Evolutionary conservation across 2,329 filamentous ascomycete species (phyloP), one percentile per base, ranked within the genome.

Genomic region (Trichoderma hamatum): DNA sequence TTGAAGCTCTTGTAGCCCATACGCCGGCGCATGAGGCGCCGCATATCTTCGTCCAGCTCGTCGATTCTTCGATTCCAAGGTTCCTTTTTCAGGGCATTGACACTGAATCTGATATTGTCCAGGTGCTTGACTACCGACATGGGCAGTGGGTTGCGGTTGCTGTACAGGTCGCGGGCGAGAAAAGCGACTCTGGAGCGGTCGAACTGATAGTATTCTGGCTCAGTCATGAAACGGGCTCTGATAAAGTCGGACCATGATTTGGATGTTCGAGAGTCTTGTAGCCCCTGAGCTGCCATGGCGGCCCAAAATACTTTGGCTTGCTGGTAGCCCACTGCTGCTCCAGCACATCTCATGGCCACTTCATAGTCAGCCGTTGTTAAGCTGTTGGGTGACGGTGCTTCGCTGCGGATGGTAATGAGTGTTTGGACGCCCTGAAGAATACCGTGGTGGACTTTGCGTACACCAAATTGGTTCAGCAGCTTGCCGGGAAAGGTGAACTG

Each of bases 191-290:
- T 76, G 0, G 76, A 70, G 58, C 82, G 80, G 68, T 85, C 81
- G 46, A 81, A 82, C 60, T 84, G 81, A 34, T 81, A 80, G 74
- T 86, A 86, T 0, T 82, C 63, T 0, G 82, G 78, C 24, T 85
- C 80, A 0, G 81, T 80, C 58, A 85, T 72, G 72, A 83, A 87
- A 1, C 83, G 80, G 4, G 83, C 81, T 70, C 81, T 82, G 71
- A 85, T 72, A 71, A 82, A 86, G 70, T 86, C 85, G 52, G 73
- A 71, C 75, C 82, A 84, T 3, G 78, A 75, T 24, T 73, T 71
- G 2, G 77, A 74, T 1, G 76, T 77, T 30, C 81, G 77, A 69
- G 75, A 76, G 1, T 71, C 56, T 67, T 74, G 75, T 60, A 80
- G 30, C 4, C 74, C 73, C 19, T 71, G 66, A 16, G 64, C 21